Base-by-base conservation (phyloP, 2,329 filamentous ascomycete genomes). In the Xylariales sp. region DNA sequence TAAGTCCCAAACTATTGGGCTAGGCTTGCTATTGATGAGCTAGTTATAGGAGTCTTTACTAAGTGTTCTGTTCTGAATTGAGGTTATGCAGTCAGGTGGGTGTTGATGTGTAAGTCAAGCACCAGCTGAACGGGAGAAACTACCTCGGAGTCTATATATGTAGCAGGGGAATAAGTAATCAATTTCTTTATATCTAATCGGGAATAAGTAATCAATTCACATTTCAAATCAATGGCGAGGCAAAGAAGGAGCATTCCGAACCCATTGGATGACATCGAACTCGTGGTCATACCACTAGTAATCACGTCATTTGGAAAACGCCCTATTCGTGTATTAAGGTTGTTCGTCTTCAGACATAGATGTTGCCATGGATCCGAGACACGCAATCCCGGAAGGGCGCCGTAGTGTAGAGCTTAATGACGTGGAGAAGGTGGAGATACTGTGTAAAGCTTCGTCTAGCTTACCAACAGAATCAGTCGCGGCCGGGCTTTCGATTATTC, bases 171-270 rank as follows among this genome's bases (percentile, higher is more conserved):
- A 14, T 19, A 28, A 16, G 35, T 21, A n/a, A 10, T n/a, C 22
- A 8, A 9, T 5, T 5, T 27, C 24, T 38, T n/a, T 38, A 38
- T 38, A 38, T 9, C 19, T 7, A 8, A 38, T 5, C 25, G 15
- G 36, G 22, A 14, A 19, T 14, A 5, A 21, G n/a, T 10, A n/a
- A 31, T 15, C 10, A 10, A n/a, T n/a, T n/a, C n/a, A n/a, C 14
- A 44, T 44, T 44, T 44, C 24, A 40, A 44, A 44, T 39, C 42
- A 40, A 29, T 3, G 10, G 22, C 16, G 24, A 12, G 9, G 29
- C n/a, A 7, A 16, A 32, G 28, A 24, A 21, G n/a, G n/a, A 21
- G 8, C n/a, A 18, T 29, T 9, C 21, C 21, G 28, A 25, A 18
- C 11, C 11, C 18, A 24, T 9, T 31, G 24, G 36, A 31, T 4